Evolutionary conservation across 306 rosid species (phyloP).

Genomic region (Lathyrus aphaca): DNA sequence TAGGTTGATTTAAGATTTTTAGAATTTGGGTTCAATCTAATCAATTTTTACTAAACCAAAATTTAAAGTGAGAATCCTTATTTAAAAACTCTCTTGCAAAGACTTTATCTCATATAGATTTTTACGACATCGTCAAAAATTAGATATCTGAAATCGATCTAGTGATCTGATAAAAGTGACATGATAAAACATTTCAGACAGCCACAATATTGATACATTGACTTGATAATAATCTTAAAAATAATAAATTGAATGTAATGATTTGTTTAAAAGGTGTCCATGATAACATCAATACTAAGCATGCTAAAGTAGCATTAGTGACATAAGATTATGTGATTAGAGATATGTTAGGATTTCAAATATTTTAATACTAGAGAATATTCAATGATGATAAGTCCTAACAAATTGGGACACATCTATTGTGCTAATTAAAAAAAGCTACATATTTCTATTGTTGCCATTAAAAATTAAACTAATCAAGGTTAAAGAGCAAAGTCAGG

Average conservation of each 20-base stretch:
- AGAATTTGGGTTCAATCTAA: neutral
- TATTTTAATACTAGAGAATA: constrained; percentile 15
- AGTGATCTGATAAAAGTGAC: no score
- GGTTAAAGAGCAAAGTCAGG: constrained; percentile 9
- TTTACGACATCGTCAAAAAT: no score
- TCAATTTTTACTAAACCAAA: no score
- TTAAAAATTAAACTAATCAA: neutral
- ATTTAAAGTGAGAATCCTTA: no score
- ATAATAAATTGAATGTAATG: no score
- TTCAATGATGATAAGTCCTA: constrained; percentile 33
- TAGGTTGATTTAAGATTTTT: constrained; percentile 11
- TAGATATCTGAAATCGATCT: no score
- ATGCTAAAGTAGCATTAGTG: neutral
- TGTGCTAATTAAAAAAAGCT: constrained; percentile 13
- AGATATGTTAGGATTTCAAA: neutral
- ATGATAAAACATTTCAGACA: no score
- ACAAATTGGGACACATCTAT: constrained; percentile 18
- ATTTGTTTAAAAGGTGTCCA: no score
- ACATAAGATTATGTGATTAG: constrained; percentile 17
- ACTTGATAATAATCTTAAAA: no score
- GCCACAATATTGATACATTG: no score
- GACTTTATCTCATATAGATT: neutral
- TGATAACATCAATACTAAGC: neutral
- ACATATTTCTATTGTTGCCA: constrained; percentile 17
- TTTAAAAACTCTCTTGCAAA: no score